These are phyloP conservation scores for Solanum pimpinellifolium DNA, from an alignment of 257 asterid species.

Conservation along the genomic window DNA sequence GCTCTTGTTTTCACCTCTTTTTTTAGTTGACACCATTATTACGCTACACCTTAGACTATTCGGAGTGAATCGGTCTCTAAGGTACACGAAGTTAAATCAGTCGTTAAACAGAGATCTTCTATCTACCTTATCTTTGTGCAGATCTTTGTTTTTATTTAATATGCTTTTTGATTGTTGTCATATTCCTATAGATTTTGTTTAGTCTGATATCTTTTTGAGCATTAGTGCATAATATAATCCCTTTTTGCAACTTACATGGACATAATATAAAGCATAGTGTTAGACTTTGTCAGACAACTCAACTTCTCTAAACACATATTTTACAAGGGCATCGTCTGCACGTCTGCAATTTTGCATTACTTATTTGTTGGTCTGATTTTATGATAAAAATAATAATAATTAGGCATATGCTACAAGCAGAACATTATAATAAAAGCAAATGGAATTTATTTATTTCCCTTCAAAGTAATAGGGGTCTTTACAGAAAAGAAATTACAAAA, in stretches of 20 bases:
- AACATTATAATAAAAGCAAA: background rate
- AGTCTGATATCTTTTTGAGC: background rate
- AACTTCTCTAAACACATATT: background rate
- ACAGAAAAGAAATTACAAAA: background rate
- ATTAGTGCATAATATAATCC: background rate
- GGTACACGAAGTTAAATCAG: background rate
- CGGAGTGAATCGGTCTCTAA: background rate
- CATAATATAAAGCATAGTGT: background rate
- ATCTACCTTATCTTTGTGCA: background rate
- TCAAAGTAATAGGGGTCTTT: background rate
- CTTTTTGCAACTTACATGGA: background rate
- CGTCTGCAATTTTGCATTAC: background rate
- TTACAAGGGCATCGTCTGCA: background rate
- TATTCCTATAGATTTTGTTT: background rate
- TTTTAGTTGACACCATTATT: background rate
- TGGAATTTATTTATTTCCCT: background rate
- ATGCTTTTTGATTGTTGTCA: background rate
- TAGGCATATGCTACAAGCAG: background rate
- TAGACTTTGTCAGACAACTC: background rate
- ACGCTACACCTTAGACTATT: background rate
- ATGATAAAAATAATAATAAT: background rate
- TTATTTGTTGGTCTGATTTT: background rate
- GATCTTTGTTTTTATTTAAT: background rate
- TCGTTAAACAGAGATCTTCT: background rate
- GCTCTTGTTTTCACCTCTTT: background rate